Conservation (phyloP, 192 early-diverging fungal species). For the Podila verticillata region DNA sequence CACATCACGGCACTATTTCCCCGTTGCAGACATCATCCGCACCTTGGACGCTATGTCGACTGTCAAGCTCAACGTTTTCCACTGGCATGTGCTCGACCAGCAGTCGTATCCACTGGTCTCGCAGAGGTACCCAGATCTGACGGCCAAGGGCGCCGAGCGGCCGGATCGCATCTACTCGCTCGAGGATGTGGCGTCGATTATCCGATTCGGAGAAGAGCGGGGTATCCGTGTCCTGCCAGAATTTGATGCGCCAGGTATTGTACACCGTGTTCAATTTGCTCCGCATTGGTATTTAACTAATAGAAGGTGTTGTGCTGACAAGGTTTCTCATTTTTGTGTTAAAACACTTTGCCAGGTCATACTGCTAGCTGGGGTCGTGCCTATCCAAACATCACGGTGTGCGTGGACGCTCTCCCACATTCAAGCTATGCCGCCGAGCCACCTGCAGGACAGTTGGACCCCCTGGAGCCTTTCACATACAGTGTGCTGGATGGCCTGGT, state of each 20-base stretch:
- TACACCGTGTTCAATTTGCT: too few species aligned
- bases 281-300: too few species aligned
- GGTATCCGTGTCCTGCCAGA: slow-evolving; percentile 93
- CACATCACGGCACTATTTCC: slow-evolving; percentile 79
- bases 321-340: too few species aligned
- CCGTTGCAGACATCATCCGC: slow-evolving; percentile 68
- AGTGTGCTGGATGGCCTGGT: slow-evolving; percentile 71
- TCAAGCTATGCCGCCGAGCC: slow-evolving; percentile 62
- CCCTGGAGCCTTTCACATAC: slow-evolving; percentile 71
- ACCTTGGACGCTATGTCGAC: slow-evolving; percentile 82
- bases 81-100: slow-evolving; percentile 84
- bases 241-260: slow-evolving; percentile 76
- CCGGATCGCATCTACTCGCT: slow-evolving; percentile 70
- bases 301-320: too few species aligned
- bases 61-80: slow-evolving; percentile 85
- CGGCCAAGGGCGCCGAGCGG: slow-evolving; percentile 75
- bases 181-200: slow-evolving; percentile 72
- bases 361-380: slow-evolving; percentile 56
- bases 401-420: slow-evolving; percentile 62
- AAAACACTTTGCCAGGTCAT: slow-evolving; percentile 65
- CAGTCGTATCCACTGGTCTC: slow-evolving; percentile 79
- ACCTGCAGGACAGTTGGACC: slow-evolving; percentile 87
- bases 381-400: slow-evolving; percentile 64
- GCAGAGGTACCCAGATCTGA: slow-evolving; percentile 68
- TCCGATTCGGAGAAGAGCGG: slow-evolving; percentile 73